Base-by-base conservation (phyloP, 202 grass and related monocot genomes). In the Digitaria exilis region DNA sequence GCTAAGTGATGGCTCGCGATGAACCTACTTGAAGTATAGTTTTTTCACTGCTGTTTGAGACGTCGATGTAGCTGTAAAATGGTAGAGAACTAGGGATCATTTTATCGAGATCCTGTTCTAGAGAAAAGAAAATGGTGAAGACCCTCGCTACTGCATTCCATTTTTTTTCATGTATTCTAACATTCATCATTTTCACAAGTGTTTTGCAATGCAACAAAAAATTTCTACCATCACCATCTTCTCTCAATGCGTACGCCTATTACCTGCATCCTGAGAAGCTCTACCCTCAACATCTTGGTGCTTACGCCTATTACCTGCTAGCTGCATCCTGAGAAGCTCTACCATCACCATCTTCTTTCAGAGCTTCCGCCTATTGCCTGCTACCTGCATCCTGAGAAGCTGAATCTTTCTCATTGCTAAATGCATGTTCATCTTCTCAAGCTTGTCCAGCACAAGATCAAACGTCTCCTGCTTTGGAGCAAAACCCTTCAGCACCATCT, bases 401-500 rank as follows among this genome's bases (percentile, higher is more conserved):
- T 89, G 69, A 67, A 93, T 39, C 67, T 93, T 96, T 80, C 49
- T 75, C 69, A 83, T 82, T 22, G 71, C 21, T 77, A 65, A 79
- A 49, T 87, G 65, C 88, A 96, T 71, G 59, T 87, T 71, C 77
- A n/a, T 87, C 51, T 77, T 93, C 46, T 93, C 75, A 45, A 97
- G 81, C 81, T 83, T 85, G 62, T 87, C 75, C 9, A 86, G 52
- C 73, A 97, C 82, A 71, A 86, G 87, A 83, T 87, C 73, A 58
- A 91, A 93, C 9, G 88, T 93, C 44, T 89, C 68, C 69, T 91
- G 58, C 46, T 97, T 89, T 29, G 88, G 94, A 59, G 65, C 56
- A 79, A 97, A 91, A 31, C 90, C 88, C 64, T 87, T 97, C 17
- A 72, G 67, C 50, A 91, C 80, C 93, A 96, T 96, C 81, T 87